A percentile compares a stretch with the other conserved stretches of the same genome.
phyloP scores from a whole-genome alignment of 768 basidiomycete species.

The Polyporus arcularius region DNA sequence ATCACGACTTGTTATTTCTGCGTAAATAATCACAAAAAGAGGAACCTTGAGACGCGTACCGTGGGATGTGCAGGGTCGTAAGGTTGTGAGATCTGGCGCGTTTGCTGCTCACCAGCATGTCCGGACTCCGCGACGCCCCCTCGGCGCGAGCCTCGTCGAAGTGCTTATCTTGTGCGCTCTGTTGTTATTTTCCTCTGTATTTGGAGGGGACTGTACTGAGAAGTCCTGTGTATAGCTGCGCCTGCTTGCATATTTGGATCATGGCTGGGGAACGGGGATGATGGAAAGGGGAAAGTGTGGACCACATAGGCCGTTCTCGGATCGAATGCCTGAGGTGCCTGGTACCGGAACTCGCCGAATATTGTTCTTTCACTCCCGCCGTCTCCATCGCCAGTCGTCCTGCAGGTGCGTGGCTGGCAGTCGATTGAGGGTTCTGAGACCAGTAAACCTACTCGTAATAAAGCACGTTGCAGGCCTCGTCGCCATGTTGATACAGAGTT shows the following conservation, averaged over 20 bases:
- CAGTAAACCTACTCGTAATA: background rate
- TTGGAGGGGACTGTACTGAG: too few relatives aligned
- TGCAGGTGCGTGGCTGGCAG: background rate
- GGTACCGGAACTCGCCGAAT: background rate
- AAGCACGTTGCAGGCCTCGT: slow-evolving; percentile 10
- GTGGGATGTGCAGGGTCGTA: slow-evolving; percentile 20
- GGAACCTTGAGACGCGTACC: background rate
- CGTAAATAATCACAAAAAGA: background rate
- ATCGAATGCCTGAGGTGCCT: background rate
- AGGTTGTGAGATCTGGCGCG: slow-evolving; percentile 13
- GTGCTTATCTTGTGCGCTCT: slow-evolving; percentile 3
- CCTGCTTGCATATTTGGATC: background rate
- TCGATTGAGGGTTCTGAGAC: background rate
- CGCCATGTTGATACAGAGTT: background rate
- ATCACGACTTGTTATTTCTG: background rate
- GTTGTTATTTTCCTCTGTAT: background rate
- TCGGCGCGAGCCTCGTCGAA: background rate
- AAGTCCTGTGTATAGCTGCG: background rate
- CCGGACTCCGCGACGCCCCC: slow-evolving; percentile 19
- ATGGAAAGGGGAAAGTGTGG: background rate
- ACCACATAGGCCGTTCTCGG: background rate
- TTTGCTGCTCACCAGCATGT: slow-evolving; percentile 2
- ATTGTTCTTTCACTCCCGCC: background rate
- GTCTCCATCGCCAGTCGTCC: background rate
- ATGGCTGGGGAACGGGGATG: background rate